Conservation (phyloP, 2,329 filamentous ascomycete genomes). For the Aspergillus chevalieri region DNA sequence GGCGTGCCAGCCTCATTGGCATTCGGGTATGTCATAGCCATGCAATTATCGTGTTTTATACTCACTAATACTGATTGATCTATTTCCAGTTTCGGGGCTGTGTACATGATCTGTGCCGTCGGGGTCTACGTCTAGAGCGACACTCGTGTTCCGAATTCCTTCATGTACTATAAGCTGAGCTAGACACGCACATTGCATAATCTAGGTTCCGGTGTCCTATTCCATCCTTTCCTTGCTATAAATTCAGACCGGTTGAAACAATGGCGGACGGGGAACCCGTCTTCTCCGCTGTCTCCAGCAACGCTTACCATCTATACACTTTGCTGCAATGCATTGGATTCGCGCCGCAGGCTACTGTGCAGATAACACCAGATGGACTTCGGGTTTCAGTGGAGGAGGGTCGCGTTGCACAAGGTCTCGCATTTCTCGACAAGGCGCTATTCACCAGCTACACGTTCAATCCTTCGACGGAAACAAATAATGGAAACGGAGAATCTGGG, state of each 20-base stretch:
- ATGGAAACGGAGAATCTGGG: conserved; percentile 15
- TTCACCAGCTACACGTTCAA: conserved; percentile 81
- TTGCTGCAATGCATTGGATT: conserved; percentile 59
- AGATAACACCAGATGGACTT: conserved; percentile 78
- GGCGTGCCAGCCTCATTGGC: conserved; percentile 82
- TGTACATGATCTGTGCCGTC: conserved; percentile 98
- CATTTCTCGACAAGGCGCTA: conserved; percentile 79
- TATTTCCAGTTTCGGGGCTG: conserved; percentile 69
- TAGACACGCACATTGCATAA: conserved; percentile 22
- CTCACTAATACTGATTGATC: conserved; percentile 5
- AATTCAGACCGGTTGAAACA: conserved; percentile 6
- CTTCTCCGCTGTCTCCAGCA: conserved; percentile 57
- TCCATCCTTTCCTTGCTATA: conserved; percentile 4
- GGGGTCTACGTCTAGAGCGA: conserved; percentile 83
- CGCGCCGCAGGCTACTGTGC: conserved; percentile 55
- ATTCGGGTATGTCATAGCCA: conserved; percentile 64
- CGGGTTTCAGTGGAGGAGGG: conserved; percentile 84
- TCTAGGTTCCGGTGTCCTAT: conserved; percentile 10
- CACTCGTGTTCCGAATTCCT: conserved; percentile 19
- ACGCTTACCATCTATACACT: conserved; percentile 54
- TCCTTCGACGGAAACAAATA: conserved; percentile 25
- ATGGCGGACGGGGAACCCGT: conserved; percentile 34
- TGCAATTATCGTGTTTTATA: conserved; percentile 1
- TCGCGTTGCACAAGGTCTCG: conserved; percentile 82
- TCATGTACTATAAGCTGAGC: conserved; percentile 33